phyloP scores from a whole-genome alignment of 169 alveolate genomes.

The Theileria sp. region DNA sequence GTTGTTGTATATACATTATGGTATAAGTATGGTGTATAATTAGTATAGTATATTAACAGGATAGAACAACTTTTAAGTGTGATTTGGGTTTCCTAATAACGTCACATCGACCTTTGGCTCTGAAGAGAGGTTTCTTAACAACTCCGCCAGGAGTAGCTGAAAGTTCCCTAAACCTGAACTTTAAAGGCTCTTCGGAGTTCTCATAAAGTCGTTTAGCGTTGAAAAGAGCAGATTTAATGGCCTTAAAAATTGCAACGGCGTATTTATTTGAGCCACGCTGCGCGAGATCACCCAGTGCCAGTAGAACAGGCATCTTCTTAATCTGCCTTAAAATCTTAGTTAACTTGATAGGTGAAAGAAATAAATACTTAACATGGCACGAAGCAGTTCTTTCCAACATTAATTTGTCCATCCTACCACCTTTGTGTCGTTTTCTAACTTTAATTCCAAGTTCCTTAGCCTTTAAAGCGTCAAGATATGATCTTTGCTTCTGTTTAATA shows the following conservation, averaged over 20 bases:
- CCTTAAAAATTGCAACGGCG: slow-evolving; percentile 60
- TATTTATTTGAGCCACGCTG: slow-evolving; percentile 60
- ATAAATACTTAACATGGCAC: slow-evolving; percentile 43
- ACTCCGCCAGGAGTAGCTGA: slow-evolving; percentile 62
- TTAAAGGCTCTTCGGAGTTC: slow-evolving; percentile 33
- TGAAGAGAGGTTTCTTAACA: slow-evolving; percentile 54
- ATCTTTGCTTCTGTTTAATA: slow-evolving; percentile 32
- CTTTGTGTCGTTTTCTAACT: slow-evolving; percentile 57
- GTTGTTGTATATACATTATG: no score
- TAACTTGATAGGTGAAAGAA: slow-evolving; percentile 57
- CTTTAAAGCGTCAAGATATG: slow-evolving; percentile 42
- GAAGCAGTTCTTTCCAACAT: slow-evolving; percentile 36
- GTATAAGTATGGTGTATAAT: no score
- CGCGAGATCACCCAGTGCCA: slow-evolving; percentile 64
- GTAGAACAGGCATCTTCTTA: slow-evolving; percentile 61
- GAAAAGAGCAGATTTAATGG: slow-evolving; percentile 54
- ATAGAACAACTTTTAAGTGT: slow-evolving; percentile 53
- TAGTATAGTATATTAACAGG: no score
- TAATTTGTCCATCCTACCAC: slow-evolving; percentile 45
- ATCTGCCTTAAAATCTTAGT: slow-evolving; percentile 53
- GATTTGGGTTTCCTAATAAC: slow-evolving; percentile 61
- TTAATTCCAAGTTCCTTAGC: slow-evolving; percentile 41
- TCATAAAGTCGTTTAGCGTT: slow-evolving; percentile 58
- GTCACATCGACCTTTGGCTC: slow-evolving; percentile 68
- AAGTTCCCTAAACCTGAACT: slow-evolving; percentile 54